Evolutionary conservation across 2,329 filamentous ascomycete species (phyloP).

Genomic region (Arthrobotrys pseudoclavata): DNA sequence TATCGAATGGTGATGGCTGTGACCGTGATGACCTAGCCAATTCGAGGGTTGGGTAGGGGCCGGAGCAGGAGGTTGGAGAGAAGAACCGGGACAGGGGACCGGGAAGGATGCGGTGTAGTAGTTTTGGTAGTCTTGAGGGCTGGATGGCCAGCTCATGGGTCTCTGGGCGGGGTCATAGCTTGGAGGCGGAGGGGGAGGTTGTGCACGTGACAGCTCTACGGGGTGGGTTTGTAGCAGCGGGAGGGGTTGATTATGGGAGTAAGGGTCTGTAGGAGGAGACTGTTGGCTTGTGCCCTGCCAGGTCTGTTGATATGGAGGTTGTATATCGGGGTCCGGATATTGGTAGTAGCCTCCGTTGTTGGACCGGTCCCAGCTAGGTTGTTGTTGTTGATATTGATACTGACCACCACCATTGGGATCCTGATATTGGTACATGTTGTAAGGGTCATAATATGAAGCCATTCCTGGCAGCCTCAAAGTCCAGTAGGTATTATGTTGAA

Average conservation of each 20-base stretch:
- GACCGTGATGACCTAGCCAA: slow-evolving; percentile 16
- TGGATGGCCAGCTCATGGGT: slow-evolving; percentile 52
- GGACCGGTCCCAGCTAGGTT: slow-evolving; percentile 5
- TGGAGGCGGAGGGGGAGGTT: slow-evolving; percentile 23
- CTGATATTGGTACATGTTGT: slow-evolving; percentile 8
- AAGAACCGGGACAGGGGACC: neutral
- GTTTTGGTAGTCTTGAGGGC: slow-evolving; percentile 29
- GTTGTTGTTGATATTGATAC: neutral
- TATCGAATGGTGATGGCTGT: slow-evolving; percentile 47
- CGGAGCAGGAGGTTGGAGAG: slow-evolving; percentile 26
- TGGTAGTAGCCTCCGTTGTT: neutral
- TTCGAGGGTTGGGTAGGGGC: neutral
- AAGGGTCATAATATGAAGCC: too few species aligned
- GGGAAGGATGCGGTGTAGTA: slow-evolving; percentile 12
- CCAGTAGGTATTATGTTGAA: too few species aligned
- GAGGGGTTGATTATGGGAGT: too few species aligned
- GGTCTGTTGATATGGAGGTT: neutral
- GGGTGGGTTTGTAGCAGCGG: too few species aligned
- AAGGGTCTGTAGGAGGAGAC: too few species aligned
- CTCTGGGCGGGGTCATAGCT: slow-evolving; percentile 34
- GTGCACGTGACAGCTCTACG: neutral
- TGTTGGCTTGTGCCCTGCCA: too few species aligned
- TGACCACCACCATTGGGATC: slow-evolving; percentile 21
- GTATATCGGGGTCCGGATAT: too few species aligned
- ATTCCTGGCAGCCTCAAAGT: too few species aligned